phyloP scores from a whole-genome alignment of 2,329 filamentous ascomycete genomes.

The Moelleriella libera region DNA sequence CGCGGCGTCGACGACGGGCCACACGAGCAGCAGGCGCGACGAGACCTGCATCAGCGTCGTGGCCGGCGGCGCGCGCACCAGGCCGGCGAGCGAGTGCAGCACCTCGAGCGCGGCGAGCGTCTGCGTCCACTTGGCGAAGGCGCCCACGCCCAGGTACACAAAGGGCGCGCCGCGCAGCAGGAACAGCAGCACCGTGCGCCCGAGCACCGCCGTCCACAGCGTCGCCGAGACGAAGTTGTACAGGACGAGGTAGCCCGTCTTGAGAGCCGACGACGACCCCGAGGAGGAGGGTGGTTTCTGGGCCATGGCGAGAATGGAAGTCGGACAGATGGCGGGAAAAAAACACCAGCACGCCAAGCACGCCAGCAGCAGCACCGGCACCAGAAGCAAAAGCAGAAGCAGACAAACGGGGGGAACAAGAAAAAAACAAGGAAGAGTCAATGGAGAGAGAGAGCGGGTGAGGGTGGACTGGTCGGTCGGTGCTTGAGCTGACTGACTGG shows the following conservation, averaged over 20 bases:
- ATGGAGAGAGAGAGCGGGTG: too few relatives aligned
- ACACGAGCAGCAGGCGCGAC: slow-evolving; percentile 76
- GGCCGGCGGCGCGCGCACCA: slow-evolving; percentile 72
- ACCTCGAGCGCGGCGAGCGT: slow-evolving; percentile 74
- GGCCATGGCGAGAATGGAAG: not conserved
- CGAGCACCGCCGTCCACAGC: slow-evolving; percentile 67
- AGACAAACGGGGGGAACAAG: too few relatives aligned
- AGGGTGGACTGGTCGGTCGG: too few relatives aligned
- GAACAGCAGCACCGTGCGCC: slow-evolving; percentile 46
- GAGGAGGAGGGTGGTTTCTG: slow-evolving; percentile 1
- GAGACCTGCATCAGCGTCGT: slow-evolving; percentile 88
- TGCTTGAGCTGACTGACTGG: too few relatives aligned
- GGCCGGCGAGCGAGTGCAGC: slow-evolving; percentile 60
- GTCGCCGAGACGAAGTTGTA: slow-evolving; percentile 73
- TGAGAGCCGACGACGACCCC: too few relatives aligned
- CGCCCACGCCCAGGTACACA: slow-evolving; percentile 48
- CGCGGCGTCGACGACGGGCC: slow-evolving; percentile 67
- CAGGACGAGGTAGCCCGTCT: slow-evolving; percentile 59
- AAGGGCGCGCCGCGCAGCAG: slow-evolving; percentile 37
- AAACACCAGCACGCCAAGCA: too few relatives aligned
- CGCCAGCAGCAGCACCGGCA: too few relatives aligned
- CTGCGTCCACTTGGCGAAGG: slow-evolving; percentile 68
- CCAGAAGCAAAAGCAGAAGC: too few relatives aligned
- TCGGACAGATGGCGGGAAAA: too few relatives aligned
- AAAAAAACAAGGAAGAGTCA: too few relatives aligned